A percentile compares a stretch with the other conserved stretches of the same genome.
phyloP scores from a whole-genome alignment of 1,139 yeast species.

The Eremothecium sinecaudum region DNA sequence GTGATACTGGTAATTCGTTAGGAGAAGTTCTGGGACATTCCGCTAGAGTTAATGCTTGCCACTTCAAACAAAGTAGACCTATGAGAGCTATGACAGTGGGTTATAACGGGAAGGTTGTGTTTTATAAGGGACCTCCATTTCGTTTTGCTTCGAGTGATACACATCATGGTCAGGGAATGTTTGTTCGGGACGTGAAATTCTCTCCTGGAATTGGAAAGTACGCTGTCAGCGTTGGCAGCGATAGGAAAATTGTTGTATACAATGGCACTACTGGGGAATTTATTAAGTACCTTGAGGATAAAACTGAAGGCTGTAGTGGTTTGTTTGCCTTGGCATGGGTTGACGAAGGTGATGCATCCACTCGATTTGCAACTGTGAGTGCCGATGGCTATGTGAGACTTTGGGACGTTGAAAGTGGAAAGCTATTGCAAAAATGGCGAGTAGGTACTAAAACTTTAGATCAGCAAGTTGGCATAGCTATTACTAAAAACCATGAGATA shows the following conservation, averaged over 20 bases:
- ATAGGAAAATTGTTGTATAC: conserved; percentile 64
- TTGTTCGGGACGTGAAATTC: conserved; percentile 71
- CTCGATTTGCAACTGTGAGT: conserved; percentile 63
- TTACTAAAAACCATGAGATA: conserved; percentile 45
- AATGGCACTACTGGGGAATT: conserved; percentile 86
- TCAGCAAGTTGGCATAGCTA: conserved; percentile 78
- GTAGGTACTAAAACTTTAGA: conserved; percentile 40
- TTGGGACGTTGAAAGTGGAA: conserved; percentile 44
- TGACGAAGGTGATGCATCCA: conserved; percentile 32
- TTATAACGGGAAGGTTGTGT: conserved; percentile 78
- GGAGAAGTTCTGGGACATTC: conserved; percentile 96
- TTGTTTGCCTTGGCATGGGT: conserved; percentile 72
- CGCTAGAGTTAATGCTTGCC: conserved; percentile 73
- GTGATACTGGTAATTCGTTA: conserved; percentile 89
- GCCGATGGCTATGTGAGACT: conserved; percentile 70
- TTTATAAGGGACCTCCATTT: conserved; percentile 89
- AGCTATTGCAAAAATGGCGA: conserved; percentile 37
- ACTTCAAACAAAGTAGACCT: conserved; percentile 82
- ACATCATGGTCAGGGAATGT: conserved; percentile 53
- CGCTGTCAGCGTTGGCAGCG: conserved; percentile 81
- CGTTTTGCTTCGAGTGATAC: conserved; percentile 67
- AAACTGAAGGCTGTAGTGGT: conserved; percentile 51
- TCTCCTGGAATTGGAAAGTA: conserved; percentile 65
- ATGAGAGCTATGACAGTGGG: conserved; percentile 90
- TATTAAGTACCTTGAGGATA: conserved; percentile 39